Conservation (phyloP, 108 stramenopile species). For the Pseudonitzschia multistriata region DNA sequence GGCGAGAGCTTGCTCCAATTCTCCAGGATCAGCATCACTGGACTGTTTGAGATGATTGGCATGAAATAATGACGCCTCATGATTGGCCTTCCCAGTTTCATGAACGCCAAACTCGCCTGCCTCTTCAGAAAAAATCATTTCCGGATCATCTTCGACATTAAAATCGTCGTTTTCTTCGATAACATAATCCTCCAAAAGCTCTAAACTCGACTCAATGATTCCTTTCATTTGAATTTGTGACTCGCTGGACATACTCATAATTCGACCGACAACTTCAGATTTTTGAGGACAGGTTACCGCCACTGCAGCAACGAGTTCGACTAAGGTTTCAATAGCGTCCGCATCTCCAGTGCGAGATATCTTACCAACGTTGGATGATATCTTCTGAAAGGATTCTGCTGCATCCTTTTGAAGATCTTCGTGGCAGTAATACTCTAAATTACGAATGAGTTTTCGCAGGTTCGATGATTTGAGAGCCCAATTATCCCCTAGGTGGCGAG, state of each 20-base stretch:
- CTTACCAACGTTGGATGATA: constrained; percentile 31
- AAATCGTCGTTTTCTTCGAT: constrained; percentile 35
- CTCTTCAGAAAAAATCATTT: constrained; percentile 44
- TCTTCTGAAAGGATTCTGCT: constrained; percentile 42
- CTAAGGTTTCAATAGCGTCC: constrained; percentile 52
- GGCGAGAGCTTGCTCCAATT: constrained; percentile 51
- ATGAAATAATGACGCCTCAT: constrained; percentile 33
- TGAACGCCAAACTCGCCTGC: constrained; percentile 5
- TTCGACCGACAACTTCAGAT: constrained; percentile 64
- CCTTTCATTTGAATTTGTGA: constrained; percentile 71
- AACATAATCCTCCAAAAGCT: constrained; percentile 44
- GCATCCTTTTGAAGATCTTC: constrained; percentile 72
- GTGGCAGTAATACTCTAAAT: constrained; percentile 75
- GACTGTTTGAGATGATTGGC: constrained; percentile 36
- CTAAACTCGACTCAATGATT: constrained; percentile 65
- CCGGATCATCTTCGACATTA: constrained; percentile 42
- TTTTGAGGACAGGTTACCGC: constrained; percentile 77
- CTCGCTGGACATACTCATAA: constrained; percentile 69
- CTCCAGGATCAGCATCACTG: constrained; percentile 35
- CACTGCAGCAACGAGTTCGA: constrained; percentile 84
- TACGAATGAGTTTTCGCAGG: constrained; percentile 80
- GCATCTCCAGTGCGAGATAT: constrained; percentile 51
- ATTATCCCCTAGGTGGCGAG: constrained; percentile 78
- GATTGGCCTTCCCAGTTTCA: constrained; percentile 13
- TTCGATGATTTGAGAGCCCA: constrained; percentile 86